A percentile compares a stretch with the other conserved stretches of the same genome.
Evolutionary conservation across 2,329 filamentous ascomycete genomes (phyloP).

Genomic region (Scleromitrula shiraiana): DNA sequence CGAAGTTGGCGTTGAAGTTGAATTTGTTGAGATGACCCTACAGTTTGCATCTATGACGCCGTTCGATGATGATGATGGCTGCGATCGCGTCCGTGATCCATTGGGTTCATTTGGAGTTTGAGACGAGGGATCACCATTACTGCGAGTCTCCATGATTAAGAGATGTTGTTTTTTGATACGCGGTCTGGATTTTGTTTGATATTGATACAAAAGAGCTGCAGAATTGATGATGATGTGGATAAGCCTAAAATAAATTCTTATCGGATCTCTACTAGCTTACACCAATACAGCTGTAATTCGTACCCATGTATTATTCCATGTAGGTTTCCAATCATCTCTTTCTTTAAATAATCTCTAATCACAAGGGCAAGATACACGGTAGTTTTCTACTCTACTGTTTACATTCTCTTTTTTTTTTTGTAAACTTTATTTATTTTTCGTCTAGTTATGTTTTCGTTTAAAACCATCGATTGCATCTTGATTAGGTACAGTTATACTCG

Average conservation of each 20-base stretch:
- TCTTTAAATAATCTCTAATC: no score
- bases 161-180: not conserved
- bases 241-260: slow-evolving; percentile 1
- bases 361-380: no score
- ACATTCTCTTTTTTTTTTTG: no score
- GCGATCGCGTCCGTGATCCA: not conserved
- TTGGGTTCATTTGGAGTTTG: not conserved
- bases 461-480: not conserved
- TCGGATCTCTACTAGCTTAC: no score
- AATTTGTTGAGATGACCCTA: not conserved
- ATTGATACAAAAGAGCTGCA: not conserved
- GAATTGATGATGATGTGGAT: not conserved
- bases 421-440: no score
- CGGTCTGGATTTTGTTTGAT: not conserved
- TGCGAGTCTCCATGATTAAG: not conserved
- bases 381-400: no score
- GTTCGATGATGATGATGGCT: not conserved
- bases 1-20: not conserved
- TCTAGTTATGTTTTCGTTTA: no score
- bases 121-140: not conserved
- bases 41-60: not conserved
- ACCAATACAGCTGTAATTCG: not conserved
- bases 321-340: not conserved
- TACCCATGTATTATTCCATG: not conserved
- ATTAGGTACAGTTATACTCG: not conserved